Conservation (phyloP, 2,329 filamentous ascomycete species). For the Cercospora zeae-maydis region DNA sequence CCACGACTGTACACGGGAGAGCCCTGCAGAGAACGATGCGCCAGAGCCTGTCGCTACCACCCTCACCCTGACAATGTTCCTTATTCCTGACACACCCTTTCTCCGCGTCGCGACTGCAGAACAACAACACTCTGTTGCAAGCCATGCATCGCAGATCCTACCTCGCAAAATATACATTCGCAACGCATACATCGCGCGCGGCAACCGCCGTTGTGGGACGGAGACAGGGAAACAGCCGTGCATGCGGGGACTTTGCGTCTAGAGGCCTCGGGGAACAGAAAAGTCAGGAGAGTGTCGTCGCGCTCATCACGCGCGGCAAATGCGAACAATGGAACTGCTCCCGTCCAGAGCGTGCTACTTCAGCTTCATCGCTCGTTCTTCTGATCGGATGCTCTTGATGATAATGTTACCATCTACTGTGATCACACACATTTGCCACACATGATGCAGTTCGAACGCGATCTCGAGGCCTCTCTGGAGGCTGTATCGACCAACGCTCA, state of each 20-base stretch:
- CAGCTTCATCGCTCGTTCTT: neutral
- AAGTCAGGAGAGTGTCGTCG: neutral
- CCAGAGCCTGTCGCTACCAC: too few relatives aligned
- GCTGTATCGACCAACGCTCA: constrained; percentile 6
- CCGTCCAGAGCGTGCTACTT: neutral
- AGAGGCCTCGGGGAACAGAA: neutral
- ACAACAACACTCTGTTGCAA: too few relatives aligned
- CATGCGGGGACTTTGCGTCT: neutral
- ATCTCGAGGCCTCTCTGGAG: constrained; percentile 8
- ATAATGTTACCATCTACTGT: neutral
- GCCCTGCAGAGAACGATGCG: too few relatives aligned
- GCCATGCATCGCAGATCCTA: too few relatives aligned
- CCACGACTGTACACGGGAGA: neutral
- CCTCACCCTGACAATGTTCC: too few relatives aligned
- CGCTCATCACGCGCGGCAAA: neutral
- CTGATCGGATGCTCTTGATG: neutral
- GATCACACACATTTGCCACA: neutral
- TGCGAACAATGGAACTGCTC: neutral
- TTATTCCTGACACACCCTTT: too few relatives aligned
- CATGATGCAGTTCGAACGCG: constrained; percentile 7
- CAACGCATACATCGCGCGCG: too few relatives aligned
- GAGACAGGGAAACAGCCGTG: too few relatives aligned
- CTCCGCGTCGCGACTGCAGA: too few relatives aligned
- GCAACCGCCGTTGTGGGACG: too few relatives aligned
- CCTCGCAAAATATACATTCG: too few relatives aligned